These are phyloP conservation scores for Backusella westeae DNA, from an alignment of 192 early-diverging fungal species.

Conservation along the genomic window DNA sequence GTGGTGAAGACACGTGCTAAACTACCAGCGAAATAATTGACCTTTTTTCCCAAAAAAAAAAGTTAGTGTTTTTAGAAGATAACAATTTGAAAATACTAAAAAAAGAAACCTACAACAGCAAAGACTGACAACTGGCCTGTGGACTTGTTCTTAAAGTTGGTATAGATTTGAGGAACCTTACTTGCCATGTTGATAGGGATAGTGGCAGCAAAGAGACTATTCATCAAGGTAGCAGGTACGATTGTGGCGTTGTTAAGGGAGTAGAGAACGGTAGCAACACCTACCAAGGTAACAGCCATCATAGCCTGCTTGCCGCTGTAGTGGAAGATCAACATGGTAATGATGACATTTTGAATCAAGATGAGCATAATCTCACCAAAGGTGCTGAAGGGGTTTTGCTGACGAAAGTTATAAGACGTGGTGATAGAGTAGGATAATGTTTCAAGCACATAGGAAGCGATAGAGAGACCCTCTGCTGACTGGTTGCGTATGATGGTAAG, in stretches of 20 bases:
- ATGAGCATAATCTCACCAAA: slow-evolving; percentile 86
- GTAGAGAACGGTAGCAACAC: slow-evolving; percentile 38
- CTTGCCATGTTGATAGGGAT: slow-evolving; percentile 78
- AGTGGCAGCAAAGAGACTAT: slow-evolving; percentile 66
- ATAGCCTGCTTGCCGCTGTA: slow-evolving; percentile 49
- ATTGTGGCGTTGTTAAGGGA: slow-evolving; percentile 52
- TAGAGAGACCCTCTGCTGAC: slow-evolving; percentile 79
- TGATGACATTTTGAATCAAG: slow-evolving; percentile 77
- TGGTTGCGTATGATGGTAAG: slow-evolving; percentile 75
- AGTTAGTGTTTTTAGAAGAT: no score
- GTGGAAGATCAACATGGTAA: slow-evolving; percentile 65
- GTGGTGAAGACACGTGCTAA: slow-evolving; percentile 91
- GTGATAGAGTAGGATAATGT: slow-evolving; percentile 73
- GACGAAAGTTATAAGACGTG: slow-evolving; percentile 83
- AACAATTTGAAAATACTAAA: no score
- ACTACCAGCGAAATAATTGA: slow-evolving; percentile 85
- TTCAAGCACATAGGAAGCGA: slow-evolving; percentile 80
- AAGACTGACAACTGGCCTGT: slow-evolving; percentile 96
- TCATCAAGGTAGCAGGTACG: slow-evolving; percentile 50
- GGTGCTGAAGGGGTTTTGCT: slow-evolving; percentile 84
- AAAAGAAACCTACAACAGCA: slow-evolving; percentile 37
- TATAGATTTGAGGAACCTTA: slow-evolving; percentile 88
- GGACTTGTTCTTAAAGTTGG: slow-evolving; percentile 75
- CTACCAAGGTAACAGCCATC: slow-evolving; percentile 42
- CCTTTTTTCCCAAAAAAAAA: neutral